Evolutionary conservation across 2,329 filamentous ascomycete genomes (phyloP).

Genomic region (Ophiostoma ulmi): DNA sequence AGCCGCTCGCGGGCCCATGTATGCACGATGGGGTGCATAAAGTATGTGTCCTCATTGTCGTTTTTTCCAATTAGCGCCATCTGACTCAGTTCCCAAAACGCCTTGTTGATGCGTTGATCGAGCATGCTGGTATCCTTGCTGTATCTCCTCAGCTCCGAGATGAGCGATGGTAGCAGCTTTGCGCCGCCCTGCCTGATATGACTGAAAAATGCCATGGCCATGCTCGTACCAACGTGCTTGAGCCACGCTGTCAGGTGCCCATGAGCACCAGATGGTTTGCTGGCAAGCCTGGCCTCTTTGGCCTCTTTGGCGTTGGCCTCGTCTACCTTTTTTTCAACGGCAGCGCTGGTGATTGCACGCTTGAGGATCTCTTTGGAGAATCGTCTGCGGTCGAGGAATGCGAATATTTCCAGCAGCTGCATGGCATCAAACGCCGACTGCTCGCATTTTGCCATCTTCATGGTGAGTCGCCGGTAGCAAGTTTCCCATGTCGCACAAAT

Average conservation of each 20-base stretch:
- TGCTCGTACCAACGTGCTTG: not conserved
- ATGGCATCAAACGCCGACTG: not conserved
- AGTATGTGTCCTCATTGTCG: slow-evolving; percentile 2
- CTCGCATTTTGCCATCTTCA: not conserved
- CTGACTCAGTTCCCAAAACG: slow-evolving; percentile 11
- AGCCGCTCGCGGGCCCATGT: slow-evolving; percentile 14
- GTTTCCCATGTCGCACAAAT: slow-evolving; percentile 15
- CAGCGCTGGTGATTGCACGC: slow-evolving; percentile 10
- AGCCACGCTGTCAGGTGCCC: not conserved
- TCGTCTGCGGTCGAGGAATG: slow-evolving; percentile 8
- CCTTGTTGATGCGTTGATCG: not conserved
- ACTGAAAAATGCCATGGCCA: not conserved
- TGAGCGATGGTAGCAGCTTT: not conserved
- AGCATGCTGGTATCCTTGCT: not conserved
- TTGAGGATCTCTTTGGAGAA: slow-evolving; percentile 4
- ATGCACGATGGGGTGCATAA: slow-evolving; percentile 18
- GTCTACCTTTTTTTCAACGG: not conserved
- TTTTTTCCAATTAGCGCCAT: slow-evolving; percentile 13
- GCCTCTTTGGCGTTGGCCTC: not conserved
- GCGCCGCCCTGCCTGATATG: not conserved
- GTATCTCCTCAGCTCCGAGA: not conserved
- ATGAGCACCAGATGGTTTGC: not conserved
- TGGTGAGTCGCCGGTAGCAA: slow-evolving; percentile 9
- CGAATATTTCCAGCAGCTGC: slow-evolving; percentile 15
- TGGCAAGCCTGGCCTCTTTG: not conserved